Evolutionary conservation across 371 early-diverging fungal species (phyloP).

Genomic region (Actinomucor elegans): DNA sequence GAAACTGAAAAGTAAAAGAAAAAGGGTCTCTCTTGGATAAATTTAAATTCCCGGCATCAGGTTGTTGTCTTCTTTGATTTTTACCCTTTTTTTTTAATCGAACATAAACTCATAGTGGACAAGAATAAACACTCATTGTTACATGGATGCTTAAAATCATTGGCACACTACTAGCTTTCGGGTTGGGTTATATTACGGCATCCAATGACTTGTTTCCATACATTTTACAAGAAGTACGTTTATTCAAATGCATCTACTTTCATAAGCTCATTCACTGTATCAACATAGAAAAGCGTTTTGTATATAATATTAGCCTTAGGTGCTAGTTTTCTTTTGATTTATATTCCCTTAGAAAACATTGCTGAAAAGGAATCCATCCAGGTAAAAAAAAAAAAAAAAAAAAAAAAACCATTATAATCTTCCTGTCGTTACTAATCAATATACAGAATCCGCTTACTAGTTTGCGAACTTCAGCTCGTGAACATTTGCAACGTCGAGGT

Average conservation of each 20-base stretch:
- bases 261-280: not conserved
- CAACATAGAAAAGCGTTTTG: slow-evolving; percentile 12
- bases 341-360: slow-evolving; percentile 24
- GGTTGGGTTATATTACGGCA: slow-evolving; percentile 31
- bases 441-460: slow-evolving; percentile 17
- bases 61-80: too few relatives aligned
- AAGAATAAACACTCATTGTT: too few relatives aligned
- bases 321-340: slow-evolving; percentile 19
- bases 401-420: not conserved
- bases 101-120: too few relatives aligned
- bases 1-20: too few relatives aligned
- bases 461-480: slow-evolving; percentile 33
- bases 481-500: slow-evolving; percentile 36
- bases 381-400: slow-evolving; percentile 8
- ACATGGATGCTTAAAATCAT: slow-evolving; percentile 9
- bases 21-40: too few relatives aligned
- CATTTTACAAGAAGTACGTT: slow-evolving; percentile 26
- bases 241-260: not conserved
- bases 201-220: slow-evolving; percentile 14
- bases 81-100: too few relatives aligned
- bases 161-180: slow-evolving; percentile 21
- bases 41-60: too few relatives aligned
- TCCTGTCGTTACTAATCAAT: not conserved
- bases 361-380: slow-evolving; percentile 23
- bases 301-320: slow-evolving; percentile 3